Evolutionary conservation across 2,329 filamentous ascomycete genomes (phyloP), one percentile per base, ranked within the genome.

Genomic region (Xylaria sp.): DNA sequence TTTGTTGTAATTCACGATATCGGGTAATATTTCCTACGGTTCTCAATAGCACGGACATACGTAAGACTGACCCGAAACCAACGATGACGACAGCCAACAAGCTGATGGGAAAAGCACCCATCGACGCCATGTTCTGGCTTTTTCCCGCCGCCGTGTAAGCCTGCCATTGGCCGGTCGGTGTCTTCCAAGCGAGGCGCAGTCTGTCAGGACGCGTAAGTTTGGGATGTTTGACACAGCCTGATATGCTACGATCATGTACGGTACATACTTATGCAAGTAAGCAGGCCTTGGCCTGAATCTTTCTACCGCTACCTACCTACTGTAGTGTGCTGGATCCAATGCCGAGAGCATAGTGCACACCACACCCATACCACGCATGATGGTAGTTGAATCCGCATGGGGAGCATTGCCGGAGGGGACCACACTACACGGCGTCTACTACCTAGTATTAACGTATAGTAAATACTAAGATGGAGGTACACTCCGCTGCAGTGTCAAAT

Each of bases 171-270:
- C 19, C n/a, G 17, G 5, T 11, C 7, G 31, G 37, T 28, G 28
- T 43, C 28, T 21, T 53, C 17, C 25, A 40, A 53, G 19, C 19
- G 57, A 55, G 62, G 62, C 62, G 58, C 62, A 64, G 62, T 25
- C 45, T 37, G 33, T 40, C 33, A n/a, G 46, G 52, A 56, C 61
- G 47, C 61, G 61, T 64, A 64, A 64, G 47, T 6, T 56, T 25
- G 33, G 25, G 14, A 15, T 38, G n/a, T 28, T 56, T 56, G 21
- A 53, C n/a, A 53, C 51, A 15, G 19, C 40, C n/a, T n/a, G n/a
- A n/a, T n/a, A n/a, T n/a, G n/a, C n/a, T n/a, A 31, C 21, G 2
- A 35, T 15, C 7, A 40, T 40, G 37, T 40, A n/a, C 15, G 6
- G 15, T 46, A 7, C 21, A 25, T 45, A 14, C n/a, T 5, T 5